Conservation (phyloP, 768 basidiomycete genomes). For the Trametes gibbosa region DNA sequence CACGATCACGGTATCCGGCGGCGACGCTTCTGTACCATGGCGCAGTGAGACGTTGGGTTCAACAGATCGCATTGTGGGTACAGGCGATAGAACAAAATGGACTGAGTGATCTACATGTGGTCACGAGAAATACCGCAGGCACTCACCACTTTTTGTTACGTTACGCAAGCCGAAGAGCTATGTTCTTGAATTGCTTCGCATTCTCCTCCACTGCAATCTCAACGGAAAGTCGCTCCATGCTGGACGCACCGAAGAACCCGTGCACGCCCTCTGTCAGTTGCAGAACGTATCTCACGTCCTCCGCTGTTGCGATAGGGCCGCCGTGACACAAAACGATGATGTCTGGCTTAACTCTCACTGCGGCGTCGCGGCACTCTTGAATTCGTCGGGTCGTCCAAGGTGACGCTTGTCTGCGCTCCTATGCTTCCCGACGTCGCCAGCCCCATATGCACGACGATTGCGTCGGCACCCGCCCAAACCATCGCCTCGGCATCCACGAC, state of each 20-base stretch:
- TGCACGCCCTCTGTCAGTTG: slow-evolving; percentile 18
- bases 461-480: slow-evolving; percentile 20
- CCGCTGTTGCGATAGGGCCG: slow-evolving; percentile 18
- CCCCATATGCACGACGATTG: slow-evolving; percentile 23
- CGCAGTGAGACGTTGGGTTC: no score
- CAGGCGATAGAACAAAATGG: no score
- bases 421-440: slow-evolving; percentile 23
- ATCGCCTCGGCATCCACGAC: slow-evolving; percentile 16
- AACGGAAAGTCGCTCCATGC: slow-evolving; percentile 20
- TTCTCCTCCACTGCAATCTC: slow-evolving; percentile 21
- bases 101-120: no score
- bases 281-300: slow-evolving; percentile 19
- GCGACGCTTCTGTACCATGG: neutral
- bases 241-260: slow-evolving; percentile 22
- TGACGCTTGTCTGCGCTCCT: slow-evolving; percentile 18
- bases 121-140: no score
- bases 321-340: slow-evolving; percentile 22
- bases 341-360: slow-evolving; percentile 13
- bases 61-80: no score
- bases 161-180: neutral
- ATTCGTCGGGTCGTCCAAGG: slow-evolving; percentile 18
- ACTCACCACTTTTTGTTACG: neutral
- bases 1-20: neutral
- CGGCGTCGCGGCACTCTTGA: slow-evolving; percentile 21
- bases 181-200: slow-evolving; percentile 18